These are phyloP conservation scores for Globisporangium paddicum DNA, from an alignment of 352 stramenopile species.

Conservation along the genomic window DNA sequence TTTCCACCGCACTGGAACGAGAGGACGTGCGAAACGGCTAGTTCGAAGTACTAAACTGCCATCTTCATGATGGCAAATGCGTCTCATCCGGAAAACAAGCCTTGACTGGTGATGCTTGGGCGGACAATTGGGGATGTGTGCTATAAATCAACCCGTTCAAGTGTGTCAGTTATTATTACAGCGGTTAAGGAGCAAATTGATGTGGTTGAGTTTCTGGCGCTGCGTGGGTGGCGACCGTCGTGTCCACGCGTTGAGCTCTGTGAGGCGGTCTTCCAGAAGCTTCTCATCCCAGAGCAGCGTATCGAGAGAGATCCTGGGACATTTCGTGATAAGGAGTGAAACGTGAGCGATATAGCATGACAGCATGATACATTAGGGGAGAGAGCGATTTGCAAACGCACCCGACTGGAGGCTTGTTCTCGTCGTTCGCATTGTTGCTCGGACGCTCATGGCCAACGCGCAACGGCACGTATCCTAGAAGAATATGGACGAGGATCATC, in stretches of 20 bases:
- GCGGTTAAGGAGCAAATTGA: conserved; percentile 64
- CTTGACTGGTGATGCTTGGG: background rate
- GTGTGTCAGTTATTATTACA: conserved; percentile 26
- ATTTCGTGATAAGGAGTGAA: background rate
- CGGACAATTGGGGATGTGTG: background rate
- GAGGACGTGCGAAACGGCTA: background rate
- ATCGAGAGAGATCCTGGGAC: conserved; percentile 58
- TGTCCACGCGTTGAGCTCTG: conserved; percentile 63
- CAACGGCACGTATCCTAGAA: conserved; percentile 53
- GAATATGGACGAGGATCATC: too few relatives aligned
- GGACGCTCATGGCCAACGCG: conserved; percentile 36
- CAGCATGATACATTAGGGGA: too few relatives aligned
- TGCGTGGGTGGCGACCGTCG: conserved; percentile 41
- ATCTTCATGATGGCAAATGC: background rate
- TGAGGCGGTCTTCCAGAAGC: conserved; percentile 56
- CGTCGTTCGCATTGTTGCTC: conserved; percentile 15
- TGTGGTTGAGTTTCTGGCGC: conserved; percentile 56
- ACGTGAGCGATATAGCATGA: background rate
- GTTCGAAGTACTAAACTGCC: too few relatives aligned
- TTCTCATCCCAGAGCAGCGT: conserved; percentile 66
- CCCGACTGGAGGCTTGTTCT: conserved; percentile 27
- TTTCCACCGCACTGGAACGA: background rate
- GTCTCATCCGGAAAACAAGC: background rate
- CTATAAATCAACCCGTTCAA: background rate
- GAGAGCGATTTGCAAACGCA: conserved; percentile 6